A percentile compares a stretch with the other conserved stretches of the same genome.
These are phyloP conservation scores for Phtheirospermum japonicum DNA, from an alignment of 257 asterid species.

Conservation along the genomic window DNA sequence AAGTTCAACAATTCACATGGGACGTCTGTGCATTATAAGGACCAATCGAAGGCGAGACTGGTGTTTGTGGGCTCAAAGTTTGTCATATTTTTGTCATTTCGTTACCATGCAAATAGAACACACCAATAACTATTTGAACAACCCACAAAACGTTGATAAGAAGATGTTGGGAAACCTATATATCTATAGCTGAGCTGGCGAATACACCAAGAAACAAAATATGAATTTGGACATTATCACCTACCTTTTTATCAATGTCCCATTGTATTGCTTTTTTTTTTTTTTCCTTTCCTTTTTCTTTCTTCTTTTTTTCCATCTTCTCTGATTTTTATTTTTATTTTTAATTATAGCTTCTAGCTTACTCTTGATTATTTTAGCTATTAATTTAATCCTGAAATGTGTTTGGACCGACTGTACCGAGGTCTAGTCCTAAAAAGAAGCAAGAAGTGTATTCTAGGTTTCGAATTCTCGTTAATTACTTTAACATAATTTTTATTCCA, in stretches of 20 bases:
- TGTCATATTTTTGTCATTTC: neutral
- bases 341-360: no score
- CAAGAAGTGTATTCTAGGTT: no score
- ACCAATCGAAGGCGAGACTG: slow-evolving; percentile 19
- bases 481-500: no score
- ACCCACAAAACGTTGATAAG: slow-evolving; percentile 23
- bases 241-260: neutral
- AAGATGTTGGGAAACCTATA: slow-evolving; percentile 12
- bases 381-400: no score
- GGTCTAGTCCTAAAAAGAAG: no score
- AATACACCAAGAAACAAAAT: slow-evolving; percentile 33
- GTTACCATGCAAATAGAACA: slow-evolving; percentile 4
- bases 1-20: slow-evolving; percentile 23
- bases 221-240: slow-evolving; percentile 22
- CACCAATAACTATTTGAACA: slow-evolving; percentile 24
- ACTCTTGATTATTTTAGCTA: no score
- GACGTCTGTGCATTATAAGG: slow-evolving; percentile 21
- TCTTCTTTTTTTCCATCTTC: no score
- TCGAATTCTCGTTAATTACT: no score
- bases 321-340: no score
- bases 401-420: no score
- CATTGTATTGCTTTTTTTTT: neutral
- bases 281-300: slow-evolving; percentile 9
- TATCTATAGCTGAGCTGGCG: neutral
- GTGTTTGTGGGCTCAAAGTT: slow-evolving; percentile 18